Evolutionary conservation across 2,329 filamentous ascomycete genomes (phyloP), one percentile per base, ranked within the genome.

Genomic region (Aspergillus novoparasiticus): DNA sequence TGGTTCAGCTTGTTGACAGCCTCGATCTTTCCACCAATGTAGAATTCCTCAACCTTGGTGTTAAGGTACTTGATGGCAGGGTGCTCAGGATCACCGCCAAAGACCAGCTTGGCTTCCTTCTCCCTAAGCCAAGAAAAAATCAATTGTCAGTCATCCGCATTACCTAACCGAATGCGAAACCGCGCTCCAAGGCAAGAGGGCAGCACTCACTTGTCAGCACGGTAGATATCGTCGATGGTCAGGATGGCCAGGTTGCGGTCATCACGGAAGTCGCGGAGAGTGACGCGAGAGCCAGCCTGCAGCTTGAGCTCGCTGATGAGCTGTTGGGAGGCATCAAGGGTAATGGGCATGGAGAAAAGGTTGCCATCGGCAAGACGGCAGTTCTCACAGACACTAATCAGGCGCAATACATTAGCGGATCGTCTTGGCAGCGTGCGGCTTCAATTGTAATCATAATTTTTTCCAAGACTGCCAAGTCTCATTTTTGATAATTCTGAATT

Each of bases 301-400:
- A 97, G 85, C 67, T 87, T 88, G 36, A 90, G 78, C 72, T 89
- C 85, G 69, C 94, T 85, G 76, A 98, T 91, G 64, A 87, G 88
- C 75, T 90, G 81, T 78, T 93, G 84, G 68, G 86, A 87, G 66
- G 96, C 84, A 79, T 99, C 95, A 69, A 99, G 89, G 72, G 91
- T 96, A 80, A 99, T 98, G 74, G 95, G 95, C 83, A 99, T 99
- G 80, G 88, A 92, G 84, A 98, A 98, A 73, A 99, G 90, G 77
- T 89, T 89, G 78, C 95, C 95, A 81, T 93, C 89, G 63, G 88
- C 88, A 63, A 99, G 90, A 73, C 95, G 92, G 83, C 91, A 89
- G 72, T 94, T 88, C 80, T 90, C 89, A 70, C 97, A 94, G 68
- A 99, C 95, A 68, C 93, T 95, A 76, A 41, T 59, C 6, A 64